Conservation (phyloP, 208 protist genomes). For the Leishmania aethiopica region DNA sequence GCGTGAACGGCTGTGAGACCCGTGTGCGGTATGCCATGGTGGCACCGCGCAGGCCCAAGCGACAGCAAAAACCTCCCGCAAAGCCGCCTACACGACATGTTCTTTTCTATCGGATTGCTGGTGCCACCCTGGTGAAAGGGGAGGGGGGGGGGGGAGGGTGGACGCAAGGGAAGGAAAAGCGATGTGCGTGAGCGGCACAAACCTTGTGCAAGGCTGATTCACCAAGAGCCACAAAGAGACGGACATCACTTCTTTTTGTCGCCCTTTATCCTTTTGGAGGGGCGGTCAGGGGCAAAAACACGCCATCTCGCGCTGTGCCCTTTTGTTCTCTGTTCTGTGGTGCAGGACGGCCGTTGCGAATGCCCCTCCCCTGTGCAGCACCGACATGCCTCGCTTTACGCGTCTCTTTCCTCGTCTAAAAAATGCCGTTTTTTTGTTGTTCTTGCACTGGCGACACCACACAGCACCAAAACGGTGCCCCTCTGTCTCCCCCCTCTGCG, state of each 20-base stretch:
- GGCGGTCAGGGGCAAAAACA: neutral
- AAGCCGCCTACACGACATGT: neutral
- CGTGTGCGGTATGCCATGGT: neutral
- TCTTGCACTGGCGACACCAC: neutral
- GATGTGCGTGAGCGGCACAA: neutral
- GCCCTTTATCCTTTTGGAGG: neutral
- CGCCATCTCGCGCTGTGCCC: neutral
- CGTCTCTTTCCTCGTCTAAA: constrained; percentile 7
- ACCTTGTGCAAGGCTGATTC: neutral
- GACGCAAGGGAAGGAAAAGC: neutral
- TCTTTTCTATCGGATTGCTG: neutral
- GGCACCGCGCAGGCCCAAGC: neutral
- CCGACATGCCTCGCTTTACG: constrained; percentile 9
- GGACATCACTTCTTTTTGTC: neutral
- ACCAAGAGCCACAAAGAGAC: neutral
- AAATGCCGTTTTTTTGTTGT: neutral
- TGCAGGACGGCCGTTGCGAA: neutral
- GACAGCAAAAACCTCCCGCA: neutral
- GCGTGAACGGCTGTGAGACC: neutral
- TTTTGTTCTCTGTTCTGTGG: neutral
- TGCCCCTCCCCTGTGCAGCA: neutral
- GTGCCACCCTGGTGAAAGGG: neutral
- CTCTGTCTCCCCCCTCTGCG: neutral
- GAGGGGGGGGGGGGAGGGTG: no score
- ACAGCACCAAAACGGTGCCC: neutral